phyloP scores from a whole-genome alignment of 805 yeast species.

The Teunomyces atbi region DNA sequence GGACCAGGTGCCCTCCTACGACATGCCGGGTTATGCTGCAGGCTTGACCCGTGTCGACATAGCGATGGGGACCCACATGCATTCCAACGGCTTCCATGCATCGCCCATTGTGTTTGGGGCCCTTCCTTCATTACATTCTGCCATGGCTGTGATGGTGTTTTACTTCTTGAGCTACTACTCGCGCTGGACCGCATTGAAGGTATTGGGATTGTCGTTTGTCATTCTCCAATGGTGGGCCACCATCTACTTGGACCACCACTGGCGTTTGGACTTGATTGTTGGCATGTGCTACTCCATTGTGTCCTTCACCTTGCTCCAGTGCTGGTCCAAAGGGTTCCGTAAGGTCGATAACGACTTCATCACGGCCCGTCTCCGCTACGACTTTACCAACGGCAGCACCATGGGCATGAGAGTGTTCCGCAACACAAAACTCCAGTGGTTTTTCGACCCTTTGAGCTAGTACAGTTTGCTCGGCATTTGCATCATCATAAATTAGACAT shows the following conservation, averaged over 20 bases:
- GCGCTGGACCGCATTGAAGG: constrained; percentile 31
- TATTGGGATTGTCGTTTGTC: constrained; percentile 44
- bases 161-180: constrained; percentile 43
- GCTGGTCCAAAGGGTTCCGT: constrained; percentile 24
- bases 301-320: constrained; percentile 39
- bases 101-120: constrained; percentile 72
- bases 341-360: constrained; percentile 37
- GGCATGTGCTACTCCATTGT: constrained; percentile 54
- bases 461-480: constrained; percentile 1
- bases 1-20: constrained; percentile 54
- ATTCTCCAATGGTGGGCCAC: constrained; percentile 73
- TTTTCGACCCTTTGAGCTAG: constrained; percentile 46
- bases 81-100: constrained; percentile 61
- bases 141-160: constrained; percentile 57
- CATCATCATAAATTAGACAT: neutral
- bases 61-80: constrained; percentile 59
- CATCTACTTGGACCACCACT: constrained; percentile 71
- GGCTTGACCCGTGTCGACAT: constrained; percentile 66
- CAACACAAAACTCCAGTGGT: constrained; percentile 45
- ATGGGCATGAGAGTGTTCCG: constrained; percentile 67
- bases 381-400: constrained; percentile 43
- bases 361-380: constrained; percentile 37
- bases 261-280: constrained; percentile 57
- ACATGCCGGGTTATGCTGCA: constrained; percentile 68
- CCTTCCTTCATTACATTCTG: constrained; percentile 60